Conservation (phyloP, 768 basidiomycete species). For the Neoboletus subvelutipes region DNA sequence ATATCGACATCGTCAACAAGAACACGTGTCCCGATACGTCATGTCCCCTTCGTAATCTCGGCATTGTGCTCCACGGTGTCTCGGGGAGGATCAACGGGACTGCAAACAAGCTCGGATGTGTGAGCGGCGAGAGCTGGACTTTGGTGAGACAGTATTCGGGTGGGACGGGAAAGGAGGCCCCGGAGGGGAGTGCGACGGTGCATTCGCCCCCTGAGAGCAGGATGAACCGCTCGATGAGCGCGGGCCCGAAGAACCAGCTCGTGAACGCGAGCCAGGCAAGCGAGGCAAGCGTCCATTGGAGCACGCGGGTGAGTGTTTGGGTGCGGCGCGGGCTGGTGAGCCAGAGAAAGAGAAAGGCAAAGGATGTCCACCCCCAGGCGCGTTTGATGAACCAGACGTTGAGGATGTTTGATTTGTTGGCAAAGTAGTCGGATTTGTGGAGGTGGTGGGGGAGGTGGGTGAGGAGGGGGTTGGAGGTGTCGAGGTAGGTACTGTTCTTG, state of each 20-base stretch:
- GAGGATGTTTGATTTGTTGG: slow-evolving; percentile 75
- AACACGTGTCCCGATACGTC: slow-evolving; percentile 95
- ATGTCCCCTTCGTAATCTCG: slow-evolving; percentile 76
- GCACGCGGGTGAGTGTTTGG: slow-evolving; percentile 42
- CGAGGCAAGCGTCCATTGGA: slow-evolving; percentile 60
- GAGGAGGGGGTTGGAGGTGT: slow-evolving; percentile 79
- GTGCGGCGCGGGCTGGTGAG: slow-evolving; percentile 50
- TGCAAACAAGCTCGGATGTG: slow-evolving; percentile 66
- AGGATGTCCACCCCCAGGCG: slow-evolving; percentile 89
- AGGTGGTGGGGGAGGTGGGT: slow-evolving; percentile 70
- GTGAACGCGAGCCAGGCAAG: slow-evolving; percentile 73
- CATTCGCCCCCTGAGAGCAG: slow-evolving; percentile 75
- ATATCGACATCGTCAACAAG: slow-evolving; percentile 72
- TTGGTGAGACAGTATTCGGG: slow-evolving; percentile 54
- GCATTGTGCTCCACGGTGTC: slow-evolving; percentile 46
- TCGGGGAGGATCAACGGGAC: slow-evolving; percentile 37
- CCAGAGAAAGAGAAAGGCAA: slow-evolving; percentile 59
- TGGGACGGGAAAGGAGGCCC: slow-evolving; percentile 54
- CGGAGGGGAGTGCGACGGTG: slow-evolving; percentile 59
- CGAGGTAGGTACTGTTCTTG: slow-evolving; percentile 65
- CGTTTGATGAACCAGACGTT: slow-evolving; percentile 89
- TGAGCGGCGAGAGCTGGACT: slow-evolving; percentile 50
- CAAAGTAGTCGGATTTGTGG: slow-evolving; percentile 65
- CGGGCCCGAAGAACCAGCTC: slow-evolving; percentile 86
- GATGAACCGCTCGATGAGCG: slow-evolving; percentile 66